Evolutionary conservation across 768 basidiomycete genomes (phyloP).

Genomic region (Boletus patriciae): DNA sequence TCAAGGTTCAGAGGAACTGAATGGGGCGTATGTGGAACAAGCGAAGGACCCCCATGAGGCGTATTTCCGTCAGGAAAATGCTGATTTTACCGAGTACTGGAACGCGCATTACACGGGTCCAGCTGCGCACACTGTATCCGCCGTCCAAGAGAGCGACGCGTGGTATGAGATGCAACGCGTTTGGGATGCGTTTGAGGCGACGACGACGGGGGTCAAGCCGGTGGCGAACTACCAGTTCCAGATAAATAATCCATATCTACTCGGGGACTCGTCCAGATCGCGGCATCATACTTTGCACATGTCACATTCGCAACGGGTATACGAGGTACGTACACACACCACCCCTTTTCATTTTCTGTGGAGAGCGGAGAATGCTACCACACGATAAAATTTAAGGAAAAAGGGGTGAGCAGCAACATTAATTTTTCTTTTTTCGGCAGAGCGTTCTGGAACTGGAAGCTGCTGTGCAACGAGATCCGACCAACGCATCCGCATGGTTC

Average conservation of each 20-base stretch:
- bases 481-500: conserved; percentile 78
- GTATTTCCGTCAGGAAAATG: conserved; percentile 72
- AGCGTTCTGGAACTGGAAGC: conserved; percentile 89
- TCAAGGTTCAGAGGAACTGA: conserved; percentile 23
- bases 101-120: conserved; percentile 38
- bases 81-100: conserved; percentile 65
- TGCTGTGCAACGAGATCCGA: conserved; percentile 74
- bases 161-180: conserved; percentile 74
- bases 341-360: conserved; percentile 11
- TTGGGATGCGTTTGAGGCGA: conserved; percentile 84
- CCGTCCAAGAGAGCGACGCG: conserved; percentile 28
- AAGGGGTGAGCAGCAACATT: conserved; percentile 14
- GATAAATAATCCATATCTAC: conserved; percentile 72
- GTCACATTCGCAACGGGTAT: conserved; percentile 27
- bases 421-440: conserved; percentile 42
- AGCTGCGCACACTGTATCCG: conserved; percentile 7
- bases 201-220: conserved; percentile 58
- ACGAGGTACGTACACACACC: conserved; percentile 40
- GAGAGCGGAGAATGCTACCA: conserved; percentile 12
- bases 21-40: conserved; percentile 20
- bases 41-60: conserved; percentile 53
- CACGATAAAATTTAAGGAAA: background rate
- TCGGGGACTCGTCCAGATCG: conserved; percentile 54
- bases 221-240: conserved; percentile 70
- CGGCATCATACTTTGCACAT: conserved; percentile 46